Base-by-base conservation (phyloP, 169 alveolate genomes). In the Perkinsus olseni region DNA sequence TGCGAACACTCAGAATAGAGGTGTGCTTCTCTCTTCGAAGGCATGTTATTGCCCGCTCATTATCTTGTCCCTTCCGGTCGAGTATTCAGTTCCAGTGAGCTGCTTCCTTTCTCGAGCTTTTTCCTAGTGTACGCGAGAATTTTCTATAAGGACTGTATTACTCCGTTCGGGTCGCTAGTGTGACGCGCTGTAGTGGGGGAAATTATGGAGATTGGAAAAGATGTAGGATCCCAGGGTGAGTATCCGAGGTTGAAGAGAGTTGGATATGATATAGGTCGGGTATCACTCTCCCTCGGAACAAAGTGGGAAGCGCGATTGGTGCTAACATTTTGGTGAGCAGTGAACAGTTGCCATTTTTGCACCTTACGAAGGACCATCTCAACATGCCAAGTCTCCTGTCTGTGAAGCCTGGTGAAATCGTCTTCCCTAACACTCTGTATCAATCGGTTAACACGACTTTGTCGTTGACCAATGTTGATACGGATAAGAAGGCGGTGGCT, bases 371-470 rank as follows among this genome's bases (percentile, higher is more conserved):
- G 82, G 82, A 62, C 17, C 34, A 62, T 62, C 3, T 24, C 13
- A 62, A 21, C 34, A 62, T 62, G 82, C 82, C 82, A 62, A 62
- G 82, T 62, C 82, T 62, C 82, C 82, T 62, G 37, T 62, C 82
- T 28, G 82, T 62, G 82, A 62, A 62, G 82, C 82, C 82, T 62
- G 82, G 82, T 62, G 82, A 62, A 28, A 62, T 94, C 91, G 95
- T 92, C 45, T 94, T 94, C 91, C 95, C 95, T 48, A 92, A 92
- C 40, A 94, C 93, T 17, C 39, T 94, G 40, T 94, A 94, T 91
- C 92, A 94, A 74, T 94, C 95, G 38, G 94, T 94, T 39, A 94
- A 94, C 51, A 74, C 94, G 40, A 94, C 95, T 38, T 92, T 94
- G 48, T 51, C 93, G 31, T 37, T 94, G 34, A 94, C 92, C 90